A percentile compares a stretch with the other conserved stretches of the same genome.
Evolutionary conservation across 345 rosid species (phyloP).

Genomic region (Eutrema yunnanense): DNA sequence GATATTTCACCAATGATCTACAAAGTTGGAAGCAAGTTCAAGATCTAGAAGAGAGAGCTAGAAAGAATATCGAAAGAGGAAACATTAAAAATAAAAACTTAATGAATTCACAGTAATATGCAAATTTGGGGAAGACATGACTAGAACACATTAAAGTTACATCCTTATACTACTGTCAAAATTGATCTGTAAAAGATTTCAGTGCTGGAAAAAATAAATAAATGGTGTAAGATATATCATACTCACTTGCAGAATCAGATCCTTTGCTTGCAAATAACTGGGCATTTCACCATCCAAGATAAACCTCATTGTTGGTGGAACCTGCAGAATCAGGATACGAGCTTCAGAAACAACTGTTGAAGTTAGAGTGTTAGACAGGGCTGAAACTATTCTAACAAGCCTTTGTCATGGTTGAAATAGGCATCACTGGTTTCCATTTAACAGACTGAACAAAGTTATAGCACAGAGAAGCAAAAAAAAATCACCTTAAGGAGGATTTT

Average conservation of each 20-base stretch:
- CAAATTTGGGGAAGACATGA: neutral
- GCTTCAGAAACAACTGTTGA: neutral
- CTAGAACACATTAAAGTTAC: neutral
- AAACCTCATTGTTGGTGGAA: slow-evolving; percentile 91
- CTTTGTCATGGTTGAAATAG: neutral
- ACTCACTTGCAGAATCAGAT: slow-evolving; percentile 94
- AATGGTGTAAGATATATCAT: neutral
- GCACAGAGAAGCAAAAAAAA: neutral
- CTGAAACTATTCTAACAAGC: neutral
- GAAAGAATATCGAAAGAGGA: neutral
- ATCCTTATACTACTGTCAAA: neutral
- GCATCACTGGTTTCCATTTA: neutral
- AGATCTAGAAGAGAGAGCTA: neutral
- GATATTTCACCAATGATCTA: slow-evolving; percentile 98
- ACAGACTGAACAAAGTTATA: neutral
- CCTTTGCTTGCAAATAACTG: slow-evolving; percentile 80
- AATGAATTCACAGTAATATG: neutral
- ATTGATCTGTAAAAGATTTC: neutral
- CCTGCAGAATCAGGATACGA: slow-evolving; percentile 40
- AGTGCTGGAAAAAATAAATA: neutral
- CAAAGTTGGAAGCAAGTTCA: slow-evolving; percentile 14
- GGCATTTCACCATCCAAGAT: slow-evolving; percentile 99
- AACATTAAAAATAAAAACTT: neutral
- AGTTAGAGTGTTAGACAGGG: neutral
- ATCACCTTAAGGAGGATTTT: slow-evolving; percentile 85